A percentile compares a stretch with the other conserved stretches of the same genome.
Conservation (phyloP, 441 rosid genomes). For the Pelargonium cotyledonis region DNA sequence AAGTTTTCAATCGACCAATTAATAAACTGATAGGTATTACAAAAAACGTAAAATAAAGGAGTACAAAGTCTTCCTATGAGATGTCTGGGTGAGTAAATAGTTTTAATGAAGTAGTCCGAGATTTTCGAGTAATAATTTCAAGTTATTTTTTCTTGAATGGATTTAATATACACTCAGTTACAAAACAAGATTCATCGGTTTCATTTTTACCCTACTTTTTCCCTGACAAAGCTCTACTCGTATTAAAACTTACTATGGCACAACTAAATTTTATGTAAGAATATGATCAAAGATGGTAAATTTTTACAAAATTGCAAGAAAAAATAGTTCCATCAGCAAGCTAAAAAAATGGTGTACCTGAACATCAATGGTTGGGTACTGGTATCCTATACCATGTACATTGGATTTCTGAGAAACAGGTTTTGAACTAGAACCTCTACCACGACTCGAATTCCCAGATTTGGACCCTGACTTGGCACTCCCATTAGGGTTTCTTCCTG, state of each 20-base stretch:
- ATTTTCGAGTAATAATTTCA: too few species aligned
- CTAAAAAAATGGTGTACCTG: slow-evolving; percentile 30
- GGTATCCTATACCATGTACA: slow-evolving; percentile 37
- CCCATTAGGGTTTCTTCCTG: slow-evolving; percentile 33
- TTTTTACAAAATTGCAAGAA: not conserved
- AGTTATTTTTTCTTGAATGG: too few species aligned
- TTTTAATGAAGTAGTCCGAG: too few species aligned
- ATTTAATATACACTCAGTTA: not conserved
- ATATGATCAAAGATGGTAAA: not conserved
- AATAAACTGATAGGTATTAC: too few species aligned
- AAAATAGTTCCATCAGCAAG: not conserved
- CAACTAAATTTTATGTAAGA: too few species aligned
- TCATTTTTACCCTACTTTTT: not conserved
- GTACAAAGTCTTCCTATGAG: too few species aligned
- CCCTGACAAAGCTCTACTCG: too few species aligned
- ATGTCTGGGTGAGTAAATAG: too few species aligned
- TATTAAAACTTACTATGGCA: too few species aligned
- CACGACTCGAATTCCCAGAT: slow-evolving; percentile 23
- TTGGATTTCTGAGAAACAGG: slow-evolving; percentile 27
- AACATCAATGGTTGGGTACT: slow-evolving; percentile 41
- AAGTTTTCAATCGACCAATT: not conserved
- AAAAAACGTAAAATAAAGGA: too few species aligned
- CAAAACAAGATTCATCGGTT: not conserved
- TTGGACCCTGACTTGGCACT: slow-evolving; percentile 30
- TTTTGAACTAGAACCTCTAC: slow-evolving; percentile 38